Percentiles rank a stretch among this genome's conserved stretches.
Conservation (phyloP, 2,329 filamentous ascomycete genomes). For the Penicillium italicum region DNA sequence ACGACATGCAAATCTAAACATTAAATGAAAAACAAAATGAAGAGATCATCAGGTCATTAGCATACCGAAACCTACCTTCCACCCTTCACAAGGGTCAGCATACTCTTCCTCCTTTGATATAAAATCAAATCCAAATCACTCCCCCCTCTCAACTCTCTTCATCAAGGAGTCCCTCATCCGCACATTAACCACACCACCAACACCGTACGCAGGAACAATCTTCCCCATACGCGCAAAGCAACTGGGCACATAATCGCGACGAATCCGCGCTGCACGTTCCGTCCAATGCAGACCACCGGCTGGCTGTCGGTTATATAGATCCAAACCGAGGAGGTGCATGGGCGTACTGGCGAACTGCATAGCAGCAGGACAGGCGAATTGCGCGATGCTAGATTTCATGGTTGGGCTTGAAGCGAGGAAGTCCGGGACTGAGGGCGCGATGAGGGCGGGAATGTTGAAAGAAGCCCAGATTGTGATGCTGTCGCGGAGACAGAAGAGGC, state of each 20-base stretch:
- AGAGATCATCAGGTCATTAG: slow-evolving; percentile 6
- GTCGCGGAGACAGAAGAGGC: slow-evolving; percentile 77
- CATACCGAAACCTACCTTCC: not conserved
- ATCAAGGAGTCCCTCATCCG: slow-evolving; percentile 67
- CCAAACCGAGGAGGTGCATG: slow-evolving; percentile 77
- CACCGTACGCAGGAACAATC: slow-evolving; percentile 83
- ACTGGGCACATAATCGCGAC: slow-evolving; percentile 71
- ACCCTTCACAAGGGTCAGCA: not conserved
- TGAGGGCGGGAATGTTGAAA: slow-evolving; percentile 80
- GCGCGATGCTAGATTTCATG: slow-evolving; percentile 61
- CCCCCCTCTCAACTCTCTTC: slow-evolving; percentile 48
- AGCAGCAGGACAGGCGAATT: slow-evolving; percentile 74
- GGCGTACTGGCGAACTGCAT: slow-evolving; percentile 79
- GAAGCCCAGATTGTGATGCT: slow-evolving; percentile 86
- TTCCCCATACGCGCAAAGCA: slow-evolving; percentile 72
- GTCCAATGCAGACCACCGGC: slow-evolving; percentile 45
- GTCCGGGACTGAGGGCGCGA: slow-evolving; percentile 65
- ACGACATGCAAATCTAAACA: slow-evolving; percentile 6
- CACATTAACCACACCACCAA: slow-evolving; percentile 81
- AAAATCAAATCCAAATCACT: not conserved
- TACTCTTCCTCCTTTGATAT: not conserved
- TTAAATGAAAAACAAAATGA: not conserved
- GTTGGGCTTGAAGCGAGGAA: slow-evolving; percentile 45
- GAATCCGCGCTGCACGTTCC: slow-evolving; percentile 65
- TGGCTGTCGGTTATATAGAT: slow-evolving; percentile 71